Conservation (phyloP, 2,329 filamentous ascomycete species). For the Graphilbum ipis-grandicollis region DNA sequence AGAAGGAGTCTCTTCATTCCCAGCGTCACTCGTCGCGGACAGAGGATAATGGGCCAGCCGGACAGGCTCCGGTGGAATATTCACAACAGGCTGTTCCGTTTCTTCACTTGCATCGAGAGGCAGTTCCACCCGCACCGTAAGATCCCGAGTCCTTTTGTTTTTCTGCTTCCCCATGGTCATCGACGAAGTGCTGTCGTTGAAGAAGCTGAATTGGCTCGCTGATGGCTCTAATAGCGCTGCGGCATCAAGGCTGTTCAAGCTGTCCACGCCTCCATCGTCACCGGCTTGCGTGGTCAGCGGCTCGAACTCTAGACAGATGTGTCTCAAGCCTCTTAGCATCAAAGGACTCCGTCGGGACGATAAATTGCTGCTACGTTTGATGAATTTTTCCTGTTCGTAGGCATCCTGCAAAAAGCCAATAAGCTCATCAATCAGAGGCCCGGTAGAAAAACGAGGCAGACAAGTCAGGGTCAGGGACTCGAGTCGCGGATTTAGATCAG, state of each 20-base stretch:
- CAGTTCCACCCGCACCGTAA: too few relatives aligned
- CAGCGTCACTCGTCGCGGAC: not conserved
- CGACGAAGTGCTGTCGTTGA: too few relatives aligned
- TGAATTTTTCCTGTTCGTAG: constrained; percentile 29
- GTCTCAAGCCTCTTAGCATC: constrained; percentile 31
- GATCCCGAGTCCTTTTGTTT: too few relatives aligned
- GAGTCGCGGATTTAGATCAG: constrained; percentile 39
- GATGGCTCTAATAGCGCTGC: constrained; percentile 22
- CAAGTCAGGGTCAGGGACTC: constrained; percentile 32
- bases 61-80: not conserved
- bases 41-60: constrained; percentile 5
- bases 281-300: constrained; percentile 19
- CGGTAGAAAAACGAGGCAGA: constrained; percentile 35
- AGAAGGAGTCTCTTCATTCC: constrained; percentile 10
- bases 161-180: too few relatives aligned
- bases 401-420: constrained; percentile 27
- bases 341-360: not conserved
- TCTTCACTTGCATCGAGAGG: too few relatives aligned
- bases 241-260: constrained; percentile 19
- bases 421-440: constrained; percentile 30
- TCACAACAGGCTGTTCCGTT: too few relatives aligned
- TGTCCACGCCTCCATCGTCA: constrained; percentile 8
- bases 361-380: constrained; percentile 12
- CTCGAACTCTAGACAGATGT: constrained; percentile 37
- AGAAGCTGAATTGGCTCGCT: constrained; percentile 28